Base-by-base conservation (phyloP, 2,329 filamentous ascomycete genomes). In the Coniochaeta ligniaria region DNA sequence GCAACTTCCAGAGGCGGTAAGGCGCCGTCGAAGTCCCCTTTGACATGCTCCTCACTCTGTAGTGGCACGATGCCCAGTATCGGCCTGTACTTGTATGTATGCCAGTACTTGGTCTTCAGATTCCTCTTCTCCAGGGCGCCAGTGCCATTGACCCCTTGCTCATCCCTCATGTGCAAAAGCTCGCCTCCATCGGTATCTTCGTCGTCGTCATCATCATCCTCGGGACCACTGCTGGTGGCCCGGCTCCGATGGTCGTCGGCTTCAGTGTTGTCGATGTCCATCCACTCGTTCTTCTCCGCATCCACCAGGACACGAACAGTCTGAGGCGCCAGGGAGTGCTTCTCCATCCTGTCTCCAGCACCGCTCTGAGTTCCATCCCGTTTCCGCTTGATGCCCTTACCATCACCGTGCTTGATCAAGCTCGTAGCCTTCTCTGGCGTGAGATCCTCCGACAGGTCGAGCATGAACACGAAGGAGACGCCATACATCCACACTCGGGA, bases 1-100 rank as follows among this genome's bases (percentile, higher is more conserved):
- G 92, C 93, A 55, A 97, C 90, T 75, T 99, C 95, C 5, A 90
- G 75, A 12, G 73, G 66, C 73, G 65, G 66, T 17, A 31, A 52
- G 17, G 47, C 26, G 47, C 47, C 16, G 24, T 66, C 63, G n/a
- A 55, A 59, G 14, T 62, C 60, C 16, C 58, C 57, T 8, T 59
- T 58, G 36, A 62, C 58, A 11, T 58, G 61, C n/a, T 64, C 68
- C 16, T 72, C 71, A 20, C 65, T 68, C 31, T 64, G 69, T 64
- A 82, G 73, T 50, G 79, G 77, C 38, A 85, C 81, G 41, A 87
- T 76, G 59, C 93, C 95, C 63, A 99, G 79, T 67, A 99, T 92
- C n/a, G 93, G 91, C 61, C 93, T 84, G 75, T 98, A 99, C 74
- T 96, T 96, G 80, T 90, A 92, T 6, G 93, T 96, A 71, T 88